phyloP scores from a whole-genome alignment of 1,284 basidiomycete genomes.

The Agaricales sp. region DNA sequence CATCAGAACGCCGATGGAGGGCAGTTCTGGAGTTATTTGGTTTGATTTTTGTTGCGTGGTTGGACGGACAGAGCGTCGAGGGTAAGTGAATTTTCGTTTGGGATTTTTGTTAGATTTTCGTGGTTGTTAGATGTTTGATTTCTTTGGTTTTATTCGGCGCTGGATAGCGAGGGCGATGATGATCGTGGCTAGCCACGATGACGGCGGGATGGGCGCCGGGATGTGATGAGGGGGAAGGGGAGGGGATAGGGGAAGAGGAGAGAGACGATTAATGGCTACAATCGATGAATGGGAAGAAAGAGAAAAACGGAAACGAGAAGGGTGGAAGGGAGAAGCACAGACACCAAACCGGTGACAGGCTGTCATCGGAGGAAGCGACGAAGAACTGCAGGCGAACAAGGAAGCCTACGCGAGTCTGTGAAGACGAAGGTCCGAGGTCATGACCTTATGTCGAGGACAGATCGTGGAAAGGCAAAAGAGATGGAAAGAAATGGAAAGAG shows the following conservation, averaged over 20 bases:
- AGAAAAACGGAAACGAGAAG: not conserved
- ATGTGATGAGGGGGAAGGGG: not conserved
- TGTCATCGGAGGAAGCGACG: not conserved
- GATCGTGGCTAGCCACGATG: not conserved
- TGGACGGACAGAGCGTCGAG: not conserved
- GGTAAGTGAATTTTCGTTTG: not conserved
- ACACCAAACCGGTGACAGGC: not conserved
- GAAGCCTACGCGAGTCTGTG: too few species aligned
- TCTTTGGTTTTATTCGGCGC: not conserved
- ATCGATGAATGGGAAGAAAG: not conserved
- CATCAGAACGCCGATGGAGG: not conserved
- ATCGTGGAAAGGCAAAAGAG: not conserved
- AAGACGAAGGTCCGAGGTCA: not conserved
- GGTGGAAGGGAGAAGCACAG: not conserved
- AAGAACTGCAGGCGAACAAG: not conserved
- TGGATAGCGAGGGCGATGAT: not conserved
- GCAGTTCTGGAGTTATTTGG: not conserved
- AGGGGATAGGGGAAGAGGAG: not conserved
- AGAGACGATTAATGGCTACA: not conserved
- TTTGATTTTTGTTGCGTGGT: too few species aligned
- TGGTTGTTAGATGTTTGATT: too few species aligned
- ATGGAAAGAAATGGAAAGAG: slow-evolving; percentile 1
- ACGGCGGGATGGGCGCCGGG: not conserved
- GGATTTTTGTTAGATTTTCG: not conserved
- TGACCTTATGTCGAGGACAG: not conserved